These are phyloP conservation scores for Diospyros lotus DNA, from an alignment of 148 eudicot genomes.

Conservation along the genomic window DNA sequence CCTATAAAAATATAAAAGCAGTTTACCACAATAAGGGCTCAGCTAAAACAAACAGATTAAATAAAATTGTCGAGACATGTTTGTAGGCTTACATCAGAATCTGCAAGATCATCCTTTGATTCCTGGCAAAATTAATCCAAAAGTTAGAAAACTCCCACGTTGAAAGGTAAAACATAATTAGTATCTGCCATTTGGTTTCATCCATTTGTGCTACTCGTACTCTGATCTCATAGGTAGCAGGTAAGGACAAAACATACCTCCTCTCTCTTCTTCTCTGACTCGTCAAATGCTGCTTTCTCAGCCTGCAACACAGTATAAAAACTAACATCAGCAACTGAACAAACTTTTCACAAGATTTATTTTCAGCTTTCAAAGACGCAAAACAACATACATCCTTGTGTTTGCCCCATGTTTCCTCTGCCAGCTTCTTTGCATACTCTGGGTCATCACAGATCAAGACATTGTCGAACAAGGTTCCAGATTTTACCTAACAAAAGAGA, in stretches of 20 bases:
- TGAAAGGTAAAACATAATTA: conserved; percentile 20
- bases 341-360: not conserved
- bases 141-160: not conserved
- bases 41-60: not conserved
- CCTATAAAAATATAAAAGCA: conserved; percentile 25
- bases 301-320: conserved; percentile 41
- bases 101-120: conserved; percentile 60
- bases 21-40: not conserved
- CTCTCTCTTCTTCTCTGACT: conserved; percentile 77
- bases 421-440: conserved; percentile 79
- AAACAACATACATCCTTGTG: conserved; percentile 72
- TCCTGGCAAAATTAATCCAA: conserved; percentile 39
- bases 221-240: not conserved
- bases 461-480: conserved; percentile 97
- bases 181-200: conserved; percentile 13
- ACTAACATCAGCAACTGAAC: conserved; percentile 11
- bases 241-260: conserved; percentile 39
- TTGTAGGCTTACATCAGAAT: conserved; percentile 65
- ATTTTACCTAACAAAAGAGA: conserved; percentile 47
- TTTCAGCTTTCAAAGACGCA: not conserved
- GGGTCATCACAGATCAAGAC: conserved; percentile 84
- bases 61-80: not conserved
- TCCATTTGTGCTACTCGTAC: not conserved
- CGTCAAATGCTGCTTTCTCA: conserved; percentile 92
- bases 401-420: conserved; percentile 95